Conservation (phyloP, 352 stramenopile genomes). For the Pythium myriotylum region DNA sequence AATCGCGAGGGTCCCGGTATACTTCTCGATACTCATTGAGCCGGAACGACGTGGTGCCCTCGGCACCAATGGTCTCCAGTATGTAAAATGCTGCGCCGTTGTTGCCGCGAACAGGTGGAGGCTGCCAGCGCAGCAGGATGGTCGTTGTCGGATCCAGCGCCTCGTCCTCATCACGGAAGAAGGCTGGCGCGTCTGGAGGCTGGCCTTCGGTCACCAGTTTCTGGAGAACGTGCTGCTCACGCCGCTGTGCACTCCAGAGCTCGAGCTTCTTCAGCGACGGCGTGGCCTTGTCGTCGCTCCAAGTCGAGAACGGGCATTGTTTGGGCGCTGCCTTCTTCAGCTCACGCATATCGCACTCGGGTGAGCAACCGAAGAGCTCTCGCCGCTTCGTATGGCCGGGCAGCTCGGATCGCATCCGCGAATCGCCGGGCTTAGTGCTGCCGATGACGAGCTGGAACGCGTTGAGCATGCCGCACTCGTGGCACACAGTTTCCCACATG, state of each 20-base stretch:
- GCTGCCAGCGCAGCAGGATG: conserved; percentile 66
- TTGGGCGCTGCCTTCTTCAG: conserved; percentile 57
- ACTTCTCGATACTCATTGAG: conserved; percentile 82
- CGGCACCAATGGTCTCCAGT: conserved; percentile 75
- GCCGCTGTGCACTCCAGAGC: conserved; percentile 67
- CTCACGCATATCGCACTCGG: conserved; percentile 69
- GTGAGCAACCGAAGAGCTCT: conserved; percentile 58
- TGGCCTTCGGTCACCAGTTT: conserved; percentile 66
- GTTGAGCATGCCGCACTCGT: conserved; percentile 90
- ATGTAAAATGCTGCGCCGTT: conserved; percentile 85
- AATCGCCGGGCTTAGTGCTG: conserved; percentile 37
- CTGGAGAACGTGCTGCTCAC: conserved; percentile 71
- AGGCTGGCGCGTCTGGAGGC: conserved; percentile 53
- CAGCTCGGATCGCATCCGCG: conserved; percentile 65
- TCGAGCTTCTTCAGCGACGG: conserved; percentile 73
- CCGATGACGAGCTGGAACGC: conserved; percentile 84
- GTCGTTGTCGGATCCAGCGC: conserved; percentile 71
- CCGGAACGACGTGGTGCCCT: conserved; percentile 67
- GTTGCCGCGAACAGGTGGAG: conserved; percentile 54
- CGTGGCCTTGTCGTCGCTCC: conserved; percentile 54
- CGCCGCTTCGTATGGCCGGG: conserved; percentile 68
- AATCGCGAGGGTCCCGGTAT: conserved; percentile 87
- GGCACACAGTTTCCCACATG: conserved; percentile 92
- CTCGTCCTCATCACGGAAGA: conserved; percentile 60
- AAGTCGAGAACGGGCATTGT: conserved; percentile 61